Base-by-base conservation (phyloP, 352 stramenopile species). In the Globisporangium uncinulatum region DNA sequence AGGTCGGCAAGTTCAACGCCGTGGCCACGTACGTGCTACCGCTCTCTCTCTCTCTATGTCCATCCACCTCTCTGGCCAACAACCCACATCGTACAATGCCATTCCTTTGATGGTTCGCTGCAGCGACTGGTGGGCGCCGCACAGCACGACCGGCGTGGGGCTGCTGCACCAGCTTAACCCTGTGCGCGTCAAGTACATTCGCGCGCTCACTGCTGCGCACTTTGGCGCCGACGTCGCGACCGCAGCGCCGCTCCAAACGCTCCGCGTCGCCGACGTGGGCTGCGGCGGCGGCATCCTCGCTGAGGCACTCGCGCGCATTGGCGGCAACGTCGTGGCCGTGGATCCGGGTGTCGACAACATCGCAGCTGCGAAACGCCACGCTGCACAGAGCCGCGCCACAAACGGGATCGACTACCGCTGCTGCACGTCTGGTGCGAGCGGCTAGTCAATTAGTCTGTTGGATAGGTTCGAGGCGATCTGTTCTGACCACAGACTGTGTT, bases 281-380 rank as follows among this genome's bases (percentile, higher is more conserved):
- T 94, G 85, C 41, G 85, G 85, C 1, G 85, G 85, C n/a, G 85
- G 85, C 15, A 89, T 94, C 60, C 66, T 94, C 52, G 92, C 85
- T 20, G 85, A 94, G 59, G 66, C 85, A 21, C 66, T 94, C 39
- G 79, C 79, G 56, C 83, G 85, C 32, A 84, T 94, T 41, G 85
- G 85, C n/a, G 85, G 69, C 32, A 68, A 65, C 8, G 79, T 94
- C 63, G 79, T 91, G 39, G 84, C 82, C 24, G 73, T 79, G 13
- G 85, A 94, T 51, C 85, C 85, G 34, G 83, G 83, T 5, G 60
- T 61, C 31, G 69, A 78, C 48, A 94, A 93, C 51, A 89, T 94
- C 47, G 71, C 61, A n/a, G 79, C 76, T 2, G 85, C 85, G 17
- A 88, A 76, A 56, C 57, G 66, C 17, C 85, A 94, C 48, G 85